Evolutionary conservation across 2,329 filamentous ascomycete genomes (phyloP), one percentile per base, ranked within the genome.

Genomic region (Proliferodiscus dingleyae): DNA sequence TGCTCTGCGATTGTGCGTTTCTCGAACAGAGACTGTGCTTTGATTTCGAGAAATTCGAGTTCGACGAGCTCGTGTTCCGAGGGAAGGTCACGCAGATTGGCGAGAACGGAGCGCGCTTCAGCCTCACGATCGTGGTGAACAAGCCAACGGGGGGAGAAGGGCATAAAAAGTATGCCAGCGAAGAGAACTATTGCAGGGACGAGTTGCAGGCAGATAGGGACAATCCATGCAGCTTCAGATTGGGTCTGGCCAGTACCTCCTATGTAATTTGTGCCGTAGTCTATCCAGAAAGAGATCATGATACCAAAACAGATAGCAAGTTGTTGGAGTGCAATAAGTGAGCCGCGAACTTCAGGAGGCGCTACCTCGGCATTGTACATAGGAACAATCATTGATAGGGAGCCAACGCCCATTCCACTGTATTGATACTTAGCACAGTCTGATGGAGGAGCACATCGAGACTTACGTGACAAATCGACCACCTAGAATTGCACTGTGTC

Each of bases 111-210:
- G 16, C 71, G 66, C 1, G 72, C 74, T 56, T 81, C 77, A 1
- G 70, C 67, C 48, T 80, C 75, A 11, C 75, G 72, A 45, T 69
- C 69, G 57, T 78, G 72, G 56, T 77, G 70, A 16, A 77, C 66
- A 16, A 81, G 68, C 75, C 75, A 80, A 52, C 78, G 67, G 2
- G 78, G 78, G 1, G 70, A 74, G 62, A 76, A 78, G 1, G 77
- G 78, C 71, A 80, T 77, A 62, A 78, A 78, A 16, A 78, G 46
- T 68, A 80, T 79, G 22, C 77, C 76, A n/a, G 69, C 58, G 6
- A 70, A 71, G 5, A 81, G 67, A 11, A 77, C 54, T n/a, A 77
- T 57, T 2, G 74, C 76, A 2, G 75, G 75, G 0, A 73, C 61
- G 7, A 79, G 68, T 50, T 81, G 78, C 2, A 81, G 66, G 45